Percentiles rank a stretch among this genome's conserved stretches.
These are phyloP conservation scores for Metarhizium robertsii DNA, from an alignment of 2,329 filamentous ascomycete genomes.

Conservation along the genomic window DNA sequence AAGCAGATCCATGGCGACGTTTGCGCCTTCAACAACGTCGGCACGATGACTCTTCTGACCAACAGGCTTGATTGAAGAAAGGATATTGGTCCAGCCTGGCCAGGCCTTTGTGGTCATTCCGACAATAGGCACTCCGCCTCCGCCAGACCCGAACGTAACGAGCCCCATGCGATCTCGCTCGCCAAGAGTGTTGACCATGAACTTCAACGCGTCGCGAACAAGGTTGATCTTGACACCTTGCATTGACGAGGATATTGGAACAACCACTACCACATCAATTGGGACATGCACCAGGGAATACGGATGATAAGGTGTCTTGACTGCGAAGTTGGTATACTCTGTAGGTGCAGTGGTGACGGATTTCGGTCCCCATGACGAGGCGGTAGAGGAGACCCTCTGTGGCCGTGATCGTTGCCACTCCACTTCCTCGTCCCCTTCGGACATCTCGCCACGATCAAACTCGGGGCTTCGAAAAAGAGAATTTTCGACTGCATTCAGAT, in stretches of 20 bases:
- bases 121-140: constrained; percentile 88
- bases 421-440: constrained; percentile 73
- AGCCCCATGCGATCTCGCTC: constrained; percentile 94
- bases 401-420: constrained; percentile 61
- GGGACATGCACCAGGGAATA: constrained; percentile 67
- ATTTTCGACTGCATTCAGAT: constrained; percentile 65
- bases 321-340: constrained; percentile 73
- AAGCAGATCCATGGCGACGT: constrained; percentile 94
- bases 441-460: constrained; percentile 67
- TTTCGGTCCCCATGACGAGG: constrained; percentile 72
- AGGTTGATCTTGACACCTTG: constrained; percentile 98
- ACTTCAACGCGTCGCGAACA: constrained; percentile 81
- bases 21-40: constrained; percentile 94
- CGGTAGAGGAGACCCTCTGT: constrained; percentile 71
- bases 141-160: constrained; percentile 92
- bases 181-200: constrained; percentile 81
- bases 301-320: constrained; percentile 29
- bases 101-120: constrained; percentile 96
- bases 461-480: constrained; percentile 61
- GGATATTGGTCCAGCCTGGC: constrained; percentile 80
- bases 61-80: constrained; percentile 82
- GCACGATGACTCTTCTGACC: constrained; percentile 94
- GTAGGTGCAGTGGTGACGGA: constrained; percentile 84
- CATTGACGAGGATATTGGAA: constrained; percentile 97
- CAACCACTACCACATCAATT: constrained; percentile 90